A percentile compares a stretch with the other conserved stretches of the same genome.
These are phyloP conservation scores for Camellia sinensis DNA, from an alignment of 148 eudicot genomes.

Conservation along the genomic window DNA sequence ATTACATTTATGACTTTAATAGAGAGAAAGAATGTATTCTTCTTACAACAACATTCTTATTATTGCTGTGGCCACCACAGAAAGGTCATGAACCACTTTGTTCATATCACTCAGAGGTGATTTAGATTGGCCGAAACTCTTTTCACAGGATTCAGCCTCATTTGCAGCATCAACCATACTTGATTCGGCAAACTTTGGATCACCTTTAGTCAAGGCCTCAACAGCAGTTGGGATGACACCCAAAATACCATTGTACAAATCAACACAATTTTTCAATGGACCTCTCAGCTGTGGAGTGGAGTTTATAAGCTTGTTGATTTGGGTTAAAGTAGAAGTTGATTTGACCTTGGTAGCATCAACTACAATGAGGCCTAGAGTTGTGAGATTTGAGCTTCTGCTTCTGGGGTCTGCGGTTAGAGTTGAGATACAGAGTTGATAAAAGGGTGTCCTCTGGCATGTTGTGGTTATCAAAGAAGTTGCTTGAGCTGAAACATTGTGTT, in stretches of 20 bases:
- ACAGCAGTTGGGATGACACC: not conserved
- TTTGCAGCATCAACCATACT: not conserved
- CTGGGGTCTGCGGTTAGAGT: not conserved
- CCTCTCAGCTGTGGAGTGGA: not conserved
- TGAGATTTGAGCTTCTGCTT: not conserved
- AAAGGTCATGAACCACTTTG: not conserved
- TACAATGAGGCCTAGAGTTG: not conserved
- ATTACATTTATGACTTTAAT: not conserved
- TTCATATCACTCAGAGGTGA: not conserved
- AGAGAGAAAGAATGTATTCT: not conserved
- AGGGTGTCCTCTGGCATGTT: not conserved
- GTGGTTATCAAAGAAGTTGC: not conserved
- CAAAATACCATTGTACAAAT: not conserved
- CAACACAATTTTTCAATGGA: not conserved
- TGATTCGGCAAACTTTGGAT: slow-evolving; percentile 3
- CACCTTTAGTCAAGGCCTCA: not conserved
- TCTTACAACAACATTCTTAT: not conserved
- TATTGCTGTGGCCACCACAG: not conserved
- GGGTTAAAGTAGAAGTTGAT: not conserved
- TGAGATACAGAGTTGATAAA: not conserved
- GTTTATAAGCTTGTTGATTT: not conserved
- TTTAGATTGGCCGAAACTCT: not conserved
- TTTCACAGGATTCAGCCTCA: not conserved
- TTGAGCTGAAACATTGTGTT: not conserved
- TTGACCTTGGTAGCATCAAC: not conserved